phyloP scores from a whole-genome alignment of 1,284 basidiomycete species.

The Hymenochaete sp. region DNA sequence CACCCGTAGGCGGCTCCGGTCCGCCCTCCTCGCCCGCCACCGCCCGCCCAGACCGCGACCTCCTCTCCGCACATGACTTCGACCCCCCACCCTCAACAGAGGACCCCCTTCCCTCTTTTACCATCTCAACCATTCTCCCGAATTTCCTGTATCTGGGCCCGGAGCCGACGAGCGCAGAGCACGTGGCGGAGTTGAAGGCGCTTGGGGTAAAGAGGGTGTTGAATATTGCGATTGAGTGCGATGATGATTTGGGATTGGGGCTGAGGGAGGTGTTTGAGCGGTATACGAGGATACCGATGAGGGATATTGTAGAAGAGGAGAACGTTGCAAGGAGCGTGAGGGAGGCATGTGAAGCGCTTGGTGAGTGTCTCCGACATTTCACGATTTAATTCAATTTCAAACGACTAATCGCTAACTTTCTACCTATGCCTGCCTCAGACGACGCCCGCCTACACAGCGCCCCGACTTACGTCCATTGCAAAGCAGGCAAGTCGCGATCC shows the following conservation, averaged over 20 bases:
- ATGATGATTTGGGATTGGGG: conserved; percentile 68
- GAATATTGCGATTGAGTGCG: conserved; percentile 88
- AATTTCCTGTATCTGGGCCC: conserved; percentile 88
- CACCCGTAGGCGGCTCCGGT: conserved; percentile 29
- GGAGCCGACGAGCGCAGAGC: conserved; percentile 66
- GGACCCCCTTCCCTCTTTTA: conserved; percentile 54
- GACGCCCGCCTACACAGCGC: conserved; percentile 83
- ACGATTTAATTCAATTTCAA: not conserved
- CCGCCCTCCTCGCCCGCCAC: conserved; percentile 41
- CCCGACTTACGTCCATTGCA: conserved; percentile 93
- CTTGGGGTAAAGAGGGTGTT: conserved; percentile 84
- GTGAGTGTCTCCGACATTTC: conserved; percentile 37
- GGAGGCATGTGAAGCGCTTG: conserved; percentile 79
- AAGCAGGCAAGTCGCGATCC: conserved; percentile 90
- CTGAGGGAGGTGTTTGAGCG: conserved; percentile 66
- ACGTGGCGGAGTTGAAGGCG: conserved; percentile 63
- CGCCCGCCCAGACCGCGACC: conserved; percentile 45
- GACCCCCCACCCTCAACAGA: conserved; percentile 40
- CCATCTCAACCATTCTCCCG: conserved; percentile 82
- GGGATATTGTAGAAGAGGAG: conserved; percentile 91
- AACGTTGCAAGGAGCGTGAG: conserved; percentile 77
- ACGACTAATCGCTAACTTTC: not conserved
- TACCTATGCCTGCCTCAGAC: conserved; percentile 40
- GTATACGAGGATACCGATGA: conserved; percentile 84
- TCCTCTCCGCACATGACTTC: too few species aligned